Evolutionary conservation across 768 basidiomycete genomes (phyloP).

Genomic region (Kwoniella sp.): DNA sequence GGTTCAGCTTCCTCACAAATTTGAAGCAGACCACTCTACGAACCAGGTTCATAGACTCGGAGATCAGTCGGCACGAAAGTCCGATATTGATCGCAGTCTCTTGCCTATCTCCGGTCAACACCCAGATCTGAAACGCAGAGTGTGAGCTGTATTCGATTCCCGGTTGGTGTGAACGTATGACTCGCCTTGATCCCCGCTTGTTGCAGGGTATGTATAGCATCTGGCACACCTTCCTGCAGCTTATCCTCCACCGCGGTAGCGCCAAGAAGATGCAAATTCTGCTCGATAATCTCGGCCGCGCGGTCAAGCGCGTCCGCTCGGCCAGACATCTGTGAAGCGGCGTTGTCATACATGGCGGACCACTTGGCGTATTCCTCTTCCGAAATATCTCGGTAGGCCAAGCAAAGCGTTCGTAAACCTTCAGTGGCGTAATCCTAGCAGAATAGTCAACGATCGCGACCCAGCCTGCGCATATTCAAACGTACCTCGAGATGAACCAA

Average conservation of each 20-base stretch:
- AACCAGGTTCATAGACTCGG: conserved; percentile 97
- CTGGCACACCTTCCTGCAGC: conserved; percentile 95
- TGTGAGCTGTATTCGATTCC: not conserved
- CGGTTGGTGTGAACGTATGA: not conserved
- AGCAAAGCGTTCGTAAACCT: conserved; percentile 90
- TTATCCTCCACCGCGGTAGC: conserved; percentile 99
- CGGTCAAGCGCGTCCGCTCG: conserved; percentile 90
- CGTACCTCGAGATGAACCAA: conserved; percentile 81
- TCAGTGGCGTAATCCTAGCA: conserved; percentile 87
- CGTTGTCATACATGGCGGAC: conserved; percentile 80
- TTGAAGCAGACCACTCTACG: conserved; percentile 24
- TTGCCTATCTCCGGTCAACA: conserved; percentile 94
- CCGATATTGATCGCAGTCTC: conserved; percentile 99
- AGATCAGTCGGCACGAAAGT: conserved; percentile 91
- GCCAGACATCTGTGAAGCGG: conserved; percentile 83
- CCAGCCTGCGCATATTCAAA: too few species aligned
- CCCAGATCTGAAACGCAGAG: conserved; percentile 67
- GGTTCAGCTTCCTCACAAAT: not conserved
- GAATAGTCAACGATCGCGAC: not conserved
- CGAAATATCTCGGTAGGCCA: conserved; percentile 87
- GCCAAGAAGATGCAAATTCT: conserved; percentile 84
- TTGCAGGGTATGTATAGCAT: conserved; percentile 94
- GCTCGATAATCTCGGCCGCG: conserved; percentile 93
- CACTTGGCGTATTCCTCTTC: conserved; percentile 87
- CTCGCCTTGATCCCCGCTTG: conserved; percentile 92